Conservation (phyloP, 495 filamentous ascomycete species). For the Neurospora sp. region DNA sequence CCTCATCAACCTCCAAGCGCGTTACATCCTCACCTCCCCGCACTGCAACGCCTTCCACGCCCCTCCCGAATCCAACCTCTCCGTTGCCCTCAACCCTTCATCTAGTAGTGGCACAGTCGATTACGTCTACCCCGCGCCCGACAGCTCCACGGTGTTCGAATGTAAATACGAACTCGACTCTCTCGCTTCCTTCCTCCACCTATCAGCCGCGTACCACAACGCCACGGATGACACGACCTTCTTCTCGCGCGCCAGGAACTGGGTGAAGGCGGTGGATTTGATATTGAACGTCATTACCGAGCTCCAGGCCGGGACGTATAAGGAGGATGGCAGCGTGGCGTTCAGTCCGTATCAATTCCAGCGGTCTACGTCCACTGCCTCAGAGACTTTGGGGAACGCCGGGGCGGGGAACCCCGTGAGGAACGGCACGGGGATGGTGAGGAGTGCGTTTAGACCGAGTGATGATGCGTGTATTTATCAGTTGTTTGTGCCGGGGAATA, state of each 20-base stretch:
- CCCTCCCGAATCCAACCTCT: conserved; percentile 35
- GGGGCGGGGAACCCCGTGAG: conserved; percentile 49
- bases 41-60: conserved; percentile 58
- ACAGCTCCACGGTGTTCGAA: conserved; percentile 22
- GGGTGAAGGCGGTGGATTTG: conserved; percentile 39
- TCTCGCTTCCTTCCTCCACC: conserved; percentile 49
- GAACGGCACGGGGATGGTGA: conserved; percentile 45
- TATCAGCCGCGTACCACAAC: conserved; percentile 46
- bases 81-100: background rate
- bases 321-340: conserved; percentile 41
- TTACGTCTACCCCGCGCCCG: background rate
- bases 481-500: background rate
- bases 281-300: conserved; percentile 39
- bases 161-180: conserved; percentile 54
- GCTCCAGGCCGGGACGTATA: conserved; percentile 46
- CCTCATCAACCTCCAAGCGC: conserved; percentile 53
- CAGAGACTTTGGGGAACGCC: conserved; percentile 47
- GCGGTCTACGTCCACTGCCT: conserved; percentile 36
- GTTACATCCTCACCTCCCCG: conserved; percentile 46
- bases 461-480: background rate
- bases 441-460: conserved; percentile 41
- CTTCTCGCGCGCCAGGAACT: conserved; percentile 41
- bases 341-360: conserved; percentile 46
- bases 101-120: background rate
- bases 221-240: conserved; percentile 43